Base-by-base conservation (phyloP, 495 filamentous ascomycete genomes). In the Pseudomonodictys pantanalensis region DNA sequence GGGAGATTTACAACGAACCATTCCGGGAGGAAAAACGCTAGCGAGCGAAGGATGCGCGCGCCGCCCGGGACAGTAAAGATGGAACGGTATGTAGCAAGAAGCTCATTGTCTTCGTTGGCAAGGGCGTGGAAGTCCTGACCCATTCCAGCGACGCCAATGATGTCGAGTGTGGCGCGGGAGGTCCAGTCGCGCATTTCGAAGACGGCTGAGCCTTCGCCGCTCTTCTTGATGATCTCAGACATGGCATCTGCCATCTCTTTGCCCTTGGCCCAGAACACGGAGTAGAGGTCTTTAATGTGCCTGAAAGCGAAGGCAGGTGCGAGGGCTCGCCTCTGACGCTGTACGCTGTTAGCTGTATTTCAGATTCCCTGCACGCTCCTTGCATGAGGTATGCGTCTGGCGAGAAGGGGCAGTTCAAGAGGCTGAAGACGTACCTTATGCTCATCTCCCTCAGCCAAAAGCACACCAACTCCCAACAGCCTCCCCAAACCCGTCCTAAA, bases 241-340 rank as follows among this genome's bases (percentile, higher is more conserved):
- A 87, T 81, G 45, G 72, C 77, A 24, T 61, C 54, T 3, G 65
- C 53, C 52, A 75, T 35, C 48, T 78, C 75, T 6, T 60, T 42
- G 0, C 80, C 79, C 71, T 95, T 95, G 41, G 61, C 39, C 90
- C 90, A 96, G 73, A 97, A 96, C 2, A 86, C 66, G 0, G 91
- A 85, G 52, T 93, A 93, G 0, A 96, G 78, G 50, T 93, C 83
- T 68, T 95, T 95, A 70, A 96, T 75, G 65, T 95, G 92, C 17
- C 89, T 80, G 68, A 87, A 95, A 11, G 84, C 76, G 67, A 97
- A 97, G 0, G 90, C 91, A 1, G 91, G 91, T 77, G 88, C 82
- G 1, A 96, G 77, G 47, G 86, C 84, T 65, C 85, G 89, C 11
- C 92, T 79, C 77, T 95, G 91, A 43, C 78, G 24, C 48, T 67